Evolutionary conservation across 108 stramenopile genomes (phyloP), one percentile per base, ranked within the genome.

Genomic region (Cylindrotheca closterium): DNA sequence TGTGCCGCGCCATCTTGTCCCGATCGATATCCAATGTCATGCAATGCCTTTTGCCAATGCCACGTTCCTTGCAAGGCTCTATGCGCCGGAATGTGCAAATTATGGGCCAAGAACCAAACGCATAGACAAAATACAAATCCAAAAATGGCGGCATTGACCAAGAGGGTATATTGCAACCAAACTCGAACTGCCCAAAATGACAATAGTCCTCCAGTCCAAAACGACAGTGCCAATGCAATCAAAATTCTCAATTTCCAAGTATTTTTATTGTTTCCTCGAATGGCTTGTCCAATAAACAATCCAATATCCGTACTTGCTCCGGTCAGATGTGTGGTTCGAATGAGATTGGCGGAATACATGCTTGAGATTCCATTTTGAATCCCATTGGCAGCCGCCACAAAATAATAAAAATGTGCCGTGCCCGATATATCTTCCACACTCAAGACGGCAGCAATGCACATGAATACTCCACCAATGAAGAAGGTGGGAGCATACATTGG

Each of bases 361-460:
- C 77, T 78, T 17, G 80, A 63, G 30, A 81, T 60, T 30, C 80
- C 66, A 67, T 81, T 81, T 61, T 72, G 71, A 33, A 78, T 64
- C 29, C 80, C 77, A 26, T 58, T 60, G 30, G 80, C 64, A 53
- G 54, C 54, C 19, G 71, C 58, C 31, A 71, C 79, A 7, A 75
- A 73, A 31, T 34, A 79, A 34, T 68, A 75, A 21, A 63, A 51
- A 19, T 55, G n/a, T 12, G 47, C 22, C 33, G 21, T 19, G 4
- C 45, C 32, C 15, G 50, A 31, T 8, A 26, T 51, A 2, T 65
- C 22, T 4, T 28, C 4, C 4, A 8, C 27, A 0, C 63, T 37
- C 60, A 71, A 62, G n/a, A 61, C 12, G 45, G 34, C 61, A 0
- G 80, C 60, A 0, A 23, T 68, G 19, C 62, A 49, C 34, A 77